Conservation (phyloP, 2,329 filamentous ascomycete species). For the Fusarium annulatum region DNA sequence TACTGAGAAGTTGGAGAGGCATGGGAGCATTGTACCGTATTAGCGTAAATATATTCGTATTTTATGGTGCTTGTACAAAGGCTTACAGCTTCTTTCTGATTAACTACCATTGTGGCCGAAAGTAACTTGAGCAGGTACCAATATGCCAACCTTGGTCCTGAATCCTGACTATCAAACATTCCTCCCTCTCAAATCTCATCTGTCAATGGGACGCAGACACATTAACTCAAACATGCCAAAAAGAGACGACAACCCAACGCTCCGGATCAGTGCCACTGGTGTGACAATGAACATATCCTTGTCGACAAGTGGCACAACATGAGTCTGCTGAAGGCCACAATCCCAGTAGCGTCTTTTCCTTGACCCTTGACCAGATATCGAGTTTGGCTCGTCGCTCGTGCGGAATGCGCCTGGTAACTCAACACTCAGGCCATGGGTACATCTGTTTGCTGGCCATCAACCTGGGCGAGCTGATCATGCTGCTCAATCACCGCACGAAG, state of each 20-base stretch:
- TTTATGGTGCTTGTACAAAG: neutral
- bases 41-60: neutral
- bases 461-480: no score
- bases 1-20: neutral
- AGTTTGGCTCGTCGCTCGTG: neutral
- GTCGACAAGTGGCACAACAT: neutral
- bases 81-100: neutral
- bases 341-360: neutral
- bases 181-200: no score
- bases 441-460: neutral
- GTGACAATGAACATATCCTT: neutral
- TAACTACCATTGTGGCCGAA: neutral
- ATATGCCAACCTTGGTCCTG: neutral
- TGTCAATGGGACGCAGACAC: rapidly evolving
- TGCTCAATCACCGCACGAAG: neutral
- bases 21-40: neutral
- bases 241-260: neutral
- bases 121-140: neutral
- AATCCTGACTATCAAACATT: neutral
- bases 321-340: rapidly evolving
- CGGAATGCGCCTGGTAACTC: neutral
- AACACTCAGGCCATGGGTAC: neutral
- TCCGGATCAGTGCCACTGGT: neutral
- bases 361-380: rapidly evolving
- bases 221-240: neutral